These are phyloP conservation scores for Backusella liffmaniae DNA, from an alignment of 192 early-diverging fungal genomes.

Conservation along the genomic window DNA sequence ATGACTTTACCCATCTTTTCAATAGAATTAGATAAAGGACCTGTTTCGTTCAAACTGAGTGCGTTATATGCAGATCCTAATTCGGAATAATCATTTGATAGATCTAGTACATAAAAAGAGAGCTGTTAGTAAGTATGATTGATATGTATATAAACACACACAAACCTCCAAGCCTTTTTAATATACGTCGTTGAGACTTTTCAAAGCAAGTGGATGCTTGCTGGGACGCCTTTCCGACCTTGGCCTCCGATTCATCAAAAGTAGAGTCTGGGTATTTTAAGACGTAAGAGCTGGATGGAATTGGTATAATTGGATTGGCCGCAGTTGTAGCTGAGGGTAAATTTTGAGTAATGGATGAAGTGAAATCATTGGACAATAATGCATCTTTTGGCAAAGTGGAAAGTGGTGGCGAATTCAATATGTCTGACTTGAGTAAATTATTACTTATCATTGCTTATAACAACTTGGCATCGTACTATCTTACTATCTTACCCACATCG, in stretches of 20 bases:
- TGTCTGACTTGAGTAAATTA: conserved; percentile 45
- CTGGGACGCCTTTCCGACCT: conserved; percentile 76
- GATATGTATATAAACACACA: not conserved
- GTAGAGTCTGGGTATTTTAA: conserved; percentile 70
- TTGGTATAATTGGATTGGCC: conserved; percentile 29
- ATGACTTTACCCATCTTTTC: conserved; percentile 5
- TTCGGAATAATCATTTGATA: conserved; percentile 1
- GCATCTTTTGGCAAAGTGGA: conserved; percentile 66
- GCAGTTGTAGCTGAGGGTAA: conserved; percentile 23
- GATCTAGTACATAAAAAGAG: not conserved
- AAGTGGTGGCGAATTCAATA: conserved; percentile 63
- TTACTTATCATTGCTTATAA: too few relatives aligned
- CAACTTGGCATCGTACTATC: not conserved
- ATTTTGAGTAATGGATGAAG: conserved; percentile 21
- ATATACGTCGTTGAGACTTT: conserved; percentile 67
- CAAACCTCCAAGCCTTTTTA: conserved; percentile 58
- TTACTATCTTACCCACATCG: conserved; percentile 53
- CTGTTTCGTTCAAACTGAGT: conserved; percentile 9
- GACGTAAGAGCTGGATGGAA: conserved; percentile 50
- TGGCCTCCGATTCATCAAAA: conserved; percentile 85
- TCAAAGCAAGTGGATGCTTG: conserved; percentile 69
- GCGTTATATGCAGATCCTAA: conserved; percentile 14
- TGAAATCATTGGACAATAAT: conserved; percentile 27
- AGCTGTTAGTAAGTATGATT: not conserved
- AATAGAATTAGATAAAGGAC: not conserved